phyloP scores from a whole-genome alignment of 2,329 filamentous ascomycete genomes.

The Exophiala dermatitidis region DNA sequence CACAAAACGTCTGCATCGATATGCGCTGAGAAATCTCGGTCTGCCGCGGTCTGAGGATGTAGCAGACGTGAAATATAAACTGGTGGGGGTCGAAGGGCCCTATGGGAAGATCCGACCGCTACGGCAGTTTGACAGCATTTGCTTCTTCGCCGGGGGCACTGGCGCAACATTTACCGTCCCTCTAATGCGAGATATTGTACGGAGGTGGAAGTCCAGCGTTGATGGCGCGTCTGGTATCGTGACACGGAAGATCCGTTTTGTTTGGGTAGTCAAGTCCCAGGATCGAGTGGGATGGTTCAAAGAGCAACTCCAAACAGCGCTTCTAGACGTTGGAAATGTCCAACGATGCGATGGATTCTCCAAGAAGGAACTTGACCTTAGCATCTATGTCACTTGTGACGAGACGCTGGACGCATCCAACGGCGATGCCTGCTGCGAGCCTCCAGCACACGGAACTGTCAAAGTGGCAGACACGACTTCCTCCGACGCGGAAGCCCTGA shows the following conservation, averaged over 20 bases:
- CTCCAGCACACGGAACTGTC: constrained; percentile 8
- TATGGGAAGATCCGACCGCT: constrained; percentile 33
- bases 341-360: constrained; percentile 6
- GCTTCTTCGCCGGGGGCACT: constrained; percentile 28
- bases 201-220: constrained; percentile 21
- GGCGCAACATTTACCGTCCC: constrained; percentile 55
- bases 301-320: constrained; percentile 12
- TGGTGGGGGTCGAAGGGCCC: constrained; percentile 28
- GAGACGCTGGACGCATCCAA: constrained; percentile 33
- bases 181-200: constrained; percentile 44
- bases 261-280: constrained; percentile 52
- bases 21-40: constrained; percentile 44
- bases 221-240: constrained; percentile 43
- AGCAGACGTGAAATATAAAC: constrained; percentile 1
- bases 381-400: constrained; percentile 51
- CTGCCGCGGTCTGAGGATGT: constrained; percentile 25
- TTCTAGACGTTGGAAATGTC: constrained; percentile 13
- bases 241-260: constrained; percentile 14
- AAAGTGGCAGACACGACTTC: not conserved
- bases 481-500: constrained; percentile 14
- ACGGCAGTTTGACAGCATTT: constrained; percentile 29
- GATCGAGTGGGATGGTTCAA: constrained; percentile 22
- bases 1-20: constrained; percentile 18
- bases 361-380: constrained; percentile 45
- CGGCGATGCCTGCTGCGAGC: constrained; percentile 1